phyloP scores from a whole-genome alignment of 2,329 filamentous ascomycete species.

The Penicillium verrucosum region DNA sequence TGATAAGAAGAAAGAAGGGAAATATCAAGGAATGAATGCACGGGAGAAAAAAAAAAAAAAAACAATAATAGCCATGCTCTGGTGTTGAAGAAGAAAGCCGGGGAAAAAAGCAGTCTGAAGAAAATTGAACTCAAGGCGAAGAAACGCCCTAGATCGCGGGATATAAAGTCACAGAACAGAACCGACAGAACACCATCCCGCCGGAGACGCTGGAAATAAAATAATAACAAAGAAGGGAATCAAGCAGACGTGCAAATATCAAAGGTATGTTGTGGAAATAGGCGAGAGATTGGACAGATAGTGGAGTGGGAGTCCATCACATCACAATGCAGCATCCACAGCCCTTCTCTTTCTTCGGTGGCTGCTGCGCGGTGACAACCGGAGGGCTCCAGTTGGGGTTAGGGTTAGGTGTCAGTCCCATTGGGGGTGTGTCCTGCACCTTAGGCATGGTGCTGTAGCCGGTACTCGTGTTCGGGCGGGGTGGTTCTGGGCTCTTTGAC shows the following conservation, averaged over 20 bases:
- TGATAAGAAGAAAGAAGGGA: slow-evolving; percentile 10
- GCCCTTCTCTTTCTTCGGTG: slow-evolving; percentile 49
- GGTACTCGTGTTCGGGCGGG: slow-evolving; percentile 42
- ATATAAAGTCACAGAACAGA: slow-evolving; percentile 10
- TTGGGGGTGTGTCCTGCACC: slow-evolving; percentile 40
- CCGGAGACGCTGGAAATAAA: slow-evolving; percentile 15
- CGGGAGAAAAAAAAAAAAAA: not conserved
- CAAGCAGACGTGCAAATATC: slow-evolving; percentile 13
- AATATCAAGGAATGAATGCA: slow-evolving; percentile 18
- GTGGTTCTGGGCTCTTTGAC: slow-evolving; percentile 33
- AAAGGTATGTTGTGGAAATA: slow-evolving; percentile 15
- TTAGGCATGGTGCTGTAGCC: slow-evolving; percentile 52
- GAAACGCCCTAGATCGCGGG: slow-evolving; percentile 1
- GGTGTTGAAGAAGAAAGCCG: slow-evolving; percentile 5
- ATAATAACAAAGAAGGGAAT: slow-evolving; percentile 13
- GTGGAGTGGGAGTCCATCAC: slow-evolving; percentile 46
- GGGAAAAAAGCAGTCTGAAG: slow-evolving; percentile 13
- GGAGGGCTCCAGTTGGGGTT: slow-evolving; percentile 42
- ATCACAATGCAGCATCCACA: slow-evolving; percentile 74
- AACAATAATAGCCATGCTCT: slow-evolving; percentile 13
- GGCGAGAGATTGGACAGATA: slow-evolving; percentile 15
- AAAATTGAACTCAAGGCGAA: not conserved
- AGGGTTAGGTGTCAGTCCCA: slow-evolving; percentile 36
- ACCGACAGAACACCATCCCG: slow-evolving; percentile 22
- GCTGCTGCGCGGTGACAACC: slow-evolving; percentile 53